phyloP scores from a whole-genome alignment of 176 grass and related monocot species.

The Themeda triandra region DNA sequence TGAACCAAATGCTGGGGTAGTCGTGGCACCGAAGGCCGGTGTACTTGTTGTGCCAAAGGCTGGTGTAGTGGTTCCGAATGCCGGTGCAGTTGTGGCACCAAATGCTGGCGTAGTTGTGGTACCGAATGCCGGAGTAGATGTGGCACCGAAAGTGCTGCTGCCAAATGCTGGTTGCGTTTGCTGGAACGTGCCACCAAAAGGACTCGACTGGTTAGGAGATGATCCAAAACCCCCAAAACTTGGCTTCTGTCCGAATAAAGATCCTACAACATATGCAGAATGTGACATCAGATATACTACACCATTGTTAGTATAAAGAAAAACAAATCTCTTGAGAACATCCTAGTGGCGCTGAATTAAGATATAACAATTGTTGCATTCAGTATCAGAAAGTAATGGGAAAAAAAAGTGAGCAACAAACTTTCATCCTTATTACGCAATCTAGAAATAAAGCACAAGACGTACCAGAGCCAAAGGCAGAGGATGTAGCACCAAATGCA shows the following conservation, averaged over 20 bases:
- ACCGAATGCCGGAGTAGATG: conserved; percentile 16
- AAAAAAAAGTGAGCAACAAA: no score
- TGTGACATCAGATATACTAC: background rate
- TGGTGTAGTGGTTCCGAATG: background rate
- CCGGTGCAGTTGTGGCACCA: background rate
- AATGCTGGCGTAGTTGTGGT: no score
- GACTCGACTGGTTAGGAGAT: conserved; percentile 70
- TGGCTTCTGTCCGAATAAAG: conserved; percentile 91
- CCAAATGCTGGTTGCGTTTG: conserved; percentile 84
- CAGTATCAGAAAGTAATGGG: no score
- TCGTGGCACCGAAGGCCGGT: background rate
- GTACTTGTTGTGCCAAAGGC: conserved; percentile 14
- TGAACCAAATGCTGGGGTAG: conserved; percentile 51
- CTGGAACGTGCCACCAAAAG: conserved; percentile 74
- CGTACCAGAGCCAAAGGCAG: no score
- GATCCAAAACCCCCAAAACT: conserved; percentile 80
- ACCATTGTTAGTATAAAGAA: no score
- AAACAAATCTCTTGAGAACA: no score
- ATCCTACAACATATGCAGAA: conserved; percentile 41
- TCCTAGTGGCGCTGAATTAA: no score
- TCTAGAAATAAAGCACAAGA: no score
- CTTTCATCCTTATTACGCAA: no score
- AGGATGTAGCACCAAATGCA: no score
- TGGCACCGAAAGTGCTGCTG: conserved; percentile 12
- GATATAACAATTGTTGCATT: no score